Evolutionary conservation across 805 yeast species (phyloP).

Genomic region (Ogataea paraovalis): DNA sequence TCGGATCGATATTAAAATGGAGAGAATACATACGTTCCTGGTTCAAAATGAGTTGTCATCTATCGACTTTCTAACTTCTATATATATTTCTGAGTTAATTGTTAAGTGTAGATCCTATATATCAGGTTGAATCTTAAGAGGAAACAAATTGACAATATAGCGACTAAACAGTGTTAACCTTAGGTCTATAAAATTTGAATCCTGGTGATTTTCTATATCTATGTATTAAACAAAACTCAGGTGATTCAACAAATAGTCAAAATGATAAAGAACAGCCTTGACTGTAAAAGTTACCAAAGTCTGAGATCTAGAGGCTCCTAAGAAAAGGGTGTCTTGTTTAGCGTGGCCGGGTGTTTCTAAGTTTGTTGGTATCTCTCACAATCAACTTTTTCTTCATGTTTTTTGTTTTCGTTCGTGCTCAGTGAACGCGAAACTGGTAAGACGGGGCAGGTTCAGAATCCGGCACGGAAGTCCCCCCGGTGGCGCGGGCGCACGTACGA

Average conservation of each 20-base stretch:
- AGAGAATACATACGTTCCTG: slow-evolving; percentile 46
- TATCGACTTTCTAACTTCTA: neutral
- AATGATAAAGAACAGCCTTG: neutral
- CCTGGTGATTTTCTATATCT: no score
- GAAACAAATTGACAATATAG: neutral
- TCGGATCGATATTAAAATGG: neutral
- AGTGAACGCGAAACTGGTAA: neutral
- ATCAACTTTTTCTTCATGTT: neutral
- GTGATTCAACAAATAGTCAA: neutral
- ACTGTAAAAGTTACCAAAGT: neutral
- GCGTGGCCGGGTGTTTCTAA: neutral
- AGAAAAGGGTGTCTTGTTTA: neutral
- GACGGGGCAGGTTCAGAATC: no score
- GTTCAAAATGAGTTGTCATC: slow-evolving; percentile 34
- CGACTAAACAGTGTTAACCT: neutral
- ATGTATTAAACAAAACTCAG: neutral
- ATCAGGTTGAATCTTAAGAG: neutral
- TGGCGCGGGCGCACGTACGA: no score
- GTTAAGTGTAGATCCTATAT: neutral
- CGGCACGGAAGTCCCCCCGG: no score
- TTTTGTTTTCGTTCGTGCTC: neutral
- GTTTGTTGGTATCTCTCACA: neutral
- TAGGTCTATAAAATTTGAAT: neutral
- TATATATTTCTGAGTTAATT: neutral
- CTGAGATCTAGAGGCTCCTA: neutral